Evolutionary conservation across 345 rosid species (phyloP), one percentile per base, ranked within the genome.

Genomic region (Draba incana): DNA sequence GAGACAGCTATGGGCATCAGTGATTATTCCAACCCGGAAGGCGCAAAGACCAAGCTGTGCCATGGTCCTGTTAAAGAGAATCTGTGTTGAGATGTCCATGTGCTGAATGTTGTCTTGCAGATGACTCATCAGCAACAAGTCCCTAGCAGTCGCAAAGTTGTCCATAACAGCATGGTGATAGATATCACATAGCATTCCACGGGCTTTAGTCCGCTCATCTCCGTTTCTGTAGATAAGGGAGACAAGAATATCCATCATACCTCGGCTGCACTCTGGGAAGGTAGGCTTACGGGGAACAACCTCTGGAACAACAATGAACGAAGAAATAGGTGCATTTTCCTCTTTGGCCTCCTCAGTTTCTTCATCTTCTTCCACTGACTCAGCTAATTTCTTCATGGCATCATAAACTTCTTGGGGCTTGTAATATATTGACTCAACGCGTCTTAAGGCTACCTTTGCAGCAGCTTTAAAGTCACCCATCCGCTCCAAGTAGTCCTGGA

Each of bases 41-140:
- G 97, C 92, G 76, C 99, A 94, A 24, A 94, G 83, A 59, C 99
- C 99, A 64, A 94, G 87, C 72, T 94, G 97, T 3, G 99, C 97
- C 99, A 91, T 91, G 11, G 95, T 83, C 78, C 99, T 83, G 77
- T 94, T 94, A 66, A 84, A 94, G 38, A 94, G 96, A 46, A 94
- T 94, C 77, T 94, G 99, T 5, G 90, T 91, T 39, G 92, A 87
- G 78, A 94, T 82, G 64, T 94, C 99, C 94, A 89, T 85, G 45
- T 81, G 88, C 74, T 91, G 97, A 58, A 94, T 81, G 51, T 80
- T 89, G 28, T 94, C 99, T 76, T 91, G 97, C 79, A 89, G 73
- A 81, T 83, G 99, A 80, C 99, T 94, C 99, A 94, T 88, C 57
- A 91, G 74, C 71, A 94, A 55, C 80, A 94, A 78, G 75, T 94